Evolutionary conservation across 441 rosid genomes (phyloP).

Genomic region (Pelargonium cotyledonis): DNA sequence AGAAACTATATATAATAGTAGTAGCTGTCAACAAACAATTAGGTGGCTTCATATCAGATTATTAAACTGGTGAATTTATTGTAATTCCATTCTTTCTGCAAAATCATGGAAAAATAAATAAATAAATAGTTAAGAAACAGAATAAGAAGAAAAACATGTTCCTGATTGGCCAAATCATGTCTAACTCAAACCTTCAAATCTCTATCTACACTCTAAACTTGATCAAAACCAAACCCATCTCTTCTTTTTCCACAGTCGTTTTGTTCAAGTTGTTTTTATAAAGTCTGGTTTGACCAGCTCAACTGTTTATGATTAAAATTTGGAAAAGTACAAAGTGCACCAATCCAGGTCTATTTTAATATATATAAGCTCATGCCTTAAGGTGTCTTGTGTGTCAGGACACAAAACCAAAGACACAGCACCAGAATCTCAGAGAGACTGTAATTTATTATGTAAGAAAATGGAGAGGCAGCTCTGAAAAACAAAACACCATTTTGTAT

Average conservation of each 20-base stretch:
- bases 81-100: constrained; percentile 5
- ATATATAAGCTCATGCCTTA: constrained; percentile 26
- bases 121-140: background rate
- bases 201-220: no score
- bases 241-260: background rate
- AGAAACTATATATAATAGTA: no score
- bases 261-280: background rate
- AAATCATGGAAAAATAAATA: constrained; percentile 20
- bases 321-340: constrained; percentile 23
- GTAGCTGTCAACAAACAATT: no score
- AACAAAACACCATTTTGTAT: constrained; percentile 7
- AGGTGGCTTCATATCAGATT: no score
- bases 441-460: constrained; percentile 22
- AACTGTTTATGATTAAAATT: constrained; percentile 18
- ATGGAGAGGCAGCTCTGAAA: constrained; percentile 26
- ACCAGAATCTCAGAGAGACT: constrained; percentile 24
- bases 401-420: constrained; percentile 27
- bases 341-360: constrained; percentile 28
- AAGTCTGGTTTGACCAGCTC: constrained; percentile 21
- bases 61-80: no score
- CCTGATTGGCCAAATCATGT: no score
- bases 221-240: no score
- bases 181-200: no score
- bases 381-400: constrained; percentile 37
- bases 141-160: no score